These are phyloP conservation scores for Colletotrichum siamense DNA, from an alignment of 2,329 filamentous ascomycete genomes.

Conservation along the genomic window DNA sequence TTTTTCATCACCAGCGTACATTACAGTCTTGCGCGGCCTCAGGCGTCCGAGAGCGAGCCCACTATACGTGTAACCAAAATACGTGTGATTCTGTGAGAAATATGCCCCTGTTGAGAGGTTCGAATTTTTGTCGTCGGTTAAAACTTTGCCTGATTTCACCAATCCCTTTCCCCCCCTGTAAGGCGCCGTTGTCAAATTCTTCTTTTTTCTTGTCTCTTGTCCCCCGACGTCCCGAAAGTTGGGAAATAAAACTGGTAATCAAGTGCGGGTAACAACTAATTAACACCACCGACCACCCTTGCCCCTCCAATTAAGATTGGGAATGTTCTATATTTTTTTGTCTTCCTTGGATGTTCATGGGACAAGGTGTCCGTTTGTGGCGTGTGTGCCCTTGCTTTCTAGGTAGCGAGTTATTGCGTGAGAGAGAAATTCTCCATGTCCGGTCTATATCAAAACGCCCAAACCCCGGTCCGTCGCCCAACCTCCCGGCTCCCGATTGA, in stretches of 20 bases:
- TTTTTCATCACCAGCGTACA: background rate
- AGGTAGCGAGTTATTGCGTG: background rate
- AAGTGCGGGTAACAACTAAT: background rate
- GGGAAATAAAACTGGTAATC: background rate
- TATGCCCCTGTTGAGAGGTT: background rate
- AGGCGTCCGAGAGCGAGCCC: background rate
- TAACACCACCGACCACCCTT: background rate
- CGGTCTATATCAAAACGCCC: background rate
- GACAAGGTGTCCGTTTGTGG: background rate
- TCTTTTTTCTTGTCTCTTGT: background rate
- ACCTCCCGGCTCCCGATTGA: background rate
- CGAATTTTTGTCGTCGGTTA: background rate
- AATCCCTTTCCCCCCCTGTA: background rate
- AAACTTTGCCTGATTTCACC: background rate
- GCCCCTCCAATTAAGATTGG: background rate
- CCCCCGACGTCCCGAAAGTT: background rate
- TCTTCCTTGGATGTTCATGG: background rate
- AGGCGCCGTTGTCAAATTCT: background rate
- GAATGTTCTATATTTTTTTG: background rate
- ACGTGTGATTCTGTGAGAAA: background rate
- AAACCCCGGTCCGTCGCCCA: background rate
- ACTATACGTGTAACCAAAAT: background rate
- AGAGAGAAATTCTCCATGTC: background rate
- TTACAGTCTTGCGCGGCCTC: background rate
- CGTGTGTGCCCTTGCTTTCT: background rate